Evolutionary conservation across 2,329 filamentous ascomycete species (phyloP).

Genomic region (Annulohypoxylon truncatum): DNA sequence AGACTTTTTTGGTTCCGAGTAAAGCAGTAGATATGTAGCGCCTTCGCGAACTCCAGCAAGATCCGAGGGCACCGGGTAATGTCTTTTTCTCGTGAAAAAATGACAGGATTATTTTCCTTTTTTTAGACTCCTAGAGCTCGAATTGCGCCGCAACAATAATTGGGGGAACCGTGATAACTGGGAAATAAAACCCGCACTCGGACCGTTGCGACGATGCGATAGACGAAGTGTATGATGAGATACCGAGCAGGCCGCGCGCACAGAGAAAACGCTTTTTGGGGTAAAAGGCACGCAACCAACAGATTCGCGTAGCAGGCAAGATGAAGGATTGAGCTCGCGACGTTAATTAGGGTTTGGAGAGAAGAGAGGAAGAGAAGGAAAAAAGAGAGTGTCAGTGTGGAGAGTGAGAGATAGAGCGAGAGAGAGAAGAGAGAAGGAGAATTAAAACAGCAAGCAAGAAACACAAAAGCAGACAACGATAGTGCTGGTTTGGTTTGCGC

Average conservation of each 20-base stretch:
- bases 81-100: conserved; percentile 41
- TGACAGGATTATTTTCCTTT: conserved; percentile 31
- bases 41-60: conserved; percentile 46
- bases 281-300: conserved; percentile 53
- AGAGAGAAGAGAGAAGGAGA: conserved; percentile 53
- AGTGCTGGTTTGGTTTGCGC: conserved; percentile 52
- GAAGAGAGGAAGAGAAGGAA: conserved; percentile 41
- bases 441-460: conserved; percentile 55
- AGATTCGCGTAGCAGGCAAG: conserved; percentile 51
- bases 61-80: conserved; percentile 36
- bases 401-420: conserved; percentile 47
- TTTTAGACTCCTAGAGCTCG: conserved; percentile 47
- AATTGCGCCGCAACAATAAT: conserved; percentile 41
- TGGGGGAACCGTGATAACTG: conserved; percentile 42
- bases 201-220: conserved; percentile 47
- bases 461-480: conserved; percentile 52
- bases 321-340: conserved; percentile 40
- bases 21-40: conserved; percentile 47
- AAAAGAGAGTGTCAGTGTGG: conserved; percentile 47
- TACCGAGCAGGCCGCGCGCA: conserved; percentile 51
- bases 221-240: conserved; percentile 42
- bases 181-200: conserved; percentile 47
- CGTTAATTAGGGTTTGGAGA: conserved; percentile 50
- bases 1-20: conserved; percentile 46
- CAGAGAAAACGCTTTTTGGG: conserved; percentile 52